Base-by-base conservation (phyloP, 768 basidiomycete species). In the Amanita thiersii region DNA sequence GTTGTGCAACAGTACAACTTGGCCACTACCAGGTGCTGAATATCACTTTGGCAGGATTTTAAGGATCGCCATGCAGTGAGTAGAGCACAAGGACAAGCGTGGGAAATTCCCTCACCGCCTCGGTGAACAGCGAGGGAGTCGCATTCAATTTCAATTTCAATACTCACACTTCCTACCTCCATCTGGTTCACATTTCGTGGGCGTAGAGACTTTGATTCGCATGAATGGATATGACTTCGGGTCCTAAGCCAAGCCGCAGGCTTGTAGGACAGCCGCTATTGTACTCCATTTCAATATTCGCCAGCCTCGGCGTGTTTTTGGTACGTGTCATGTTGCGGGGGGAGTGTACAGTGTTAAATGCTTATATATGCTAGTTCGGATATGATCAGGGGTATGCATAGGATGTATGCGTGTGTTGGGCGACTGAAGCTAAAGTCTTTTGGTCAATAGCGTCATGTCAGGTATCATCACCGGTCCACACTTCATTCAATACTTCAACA, bases 401-500 rank as follows among this genome's bases (percentile, higher is more conserved):
- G 2, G 6, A 11, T 34, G 10, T 35, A 35, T 6, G 7, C 28
- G 18, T 14, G 18, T 40, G 26, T 20, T 40, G 14, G 15, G 12
- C 19, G 23, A 48, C 52, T 51, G 11, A 25, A 20, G 20, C 43
- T 47, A 12, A 47, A 39, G 30, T 11, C 44, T 12, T 50, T n/a
- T 15, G 17, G 11, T 7, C 26, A 18, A n/a, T 52, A 85, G 83
- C 35, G 83, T 86, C 53, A 86, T 86, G 80, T 80, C 78, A 42
- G 88, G 88, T 14, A 76, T 92, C 50, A 90, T 92, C 58, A 92
- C 79, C 21, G 81, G 81, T 0, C 80, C 81, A n/a, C 71, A 86
- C 57, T 86, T 86, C 57, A 75, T 68, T 49, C 70, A 75, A 31
- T 91, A 72, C 61, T 90, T 92, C 64, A 66, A 81, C 47, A 66